phyloP scores from a whole-genome alignment of 1,139 yeast species.

The Kazachstania sp. region DNA sequence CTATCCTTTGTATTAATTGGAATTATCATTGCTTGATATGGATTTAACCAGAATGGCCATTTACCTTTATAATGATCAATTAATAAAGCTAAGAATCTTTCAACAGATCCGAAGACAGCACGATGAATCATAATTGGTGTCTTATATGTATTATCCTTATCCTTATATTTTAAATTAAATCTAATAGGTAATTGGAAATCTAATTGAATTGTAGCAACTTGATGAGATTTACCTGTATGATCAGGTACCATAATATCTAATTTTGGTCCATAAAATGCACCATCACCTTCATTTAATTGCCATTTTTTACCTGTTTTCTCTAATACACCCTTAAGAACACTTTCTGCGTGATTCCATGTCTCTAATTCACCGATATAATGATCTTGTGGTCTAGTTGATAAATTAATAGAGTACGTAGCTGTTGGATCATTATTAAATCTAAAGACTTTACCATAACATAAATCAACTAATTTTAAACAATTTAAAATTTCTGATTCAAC shows the following conservation, averaged over 20 bases:
- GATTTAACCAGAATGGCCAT: slow-evolving; percentile 98
- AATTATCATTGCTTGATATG: slow-evolving; percentile 82
- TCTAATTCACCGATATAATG: slow-evolving; percentile 72
- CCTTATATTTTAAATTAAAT: slow-evolving; percentile 64
- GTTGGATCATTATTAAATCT: slow-evolving; percentile 41
- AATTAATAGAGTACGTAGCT: slow-evolving; percentile 54
- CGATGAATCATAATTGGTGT: slow-evolving; percentile 90
- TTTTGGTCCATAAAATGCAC: slow-evolving; percentile 97
- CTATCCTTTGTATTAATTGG: slow-evolving; percentile 66
- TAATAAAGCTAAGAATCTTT: slow-evolving; percentile 82
- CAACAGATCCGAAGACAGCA: slow-evolving; percentile 91
- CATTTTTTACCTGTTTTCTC: slow-evolving; percentile 54
- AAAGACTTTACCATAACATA: slow-evolving; percentile 63
- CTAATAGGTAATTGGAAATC: slow-evolving; percentile 91
- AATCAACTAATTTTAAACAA: slow-evolving; percentile 66
- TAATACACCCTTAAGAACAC: slow-evolving; percentile 56
- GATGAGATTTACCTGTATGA: slow-evolving; percentile 76
- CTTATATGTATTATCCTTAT: slow-evolving; percentile 40
- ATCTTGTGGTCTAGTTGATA: slow-evolving; percentile 79
- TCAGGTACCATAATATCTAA: slow-evolving; percentile 83
- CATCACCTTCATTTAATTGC: slow-evolving; percentile 83
- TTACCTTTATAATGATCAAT: slow-evolving; percentile 87
- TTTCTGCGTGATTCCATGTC: slow-evolving; percentile 84
- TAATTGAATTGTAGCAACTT: slow-evolving; percentile 90
- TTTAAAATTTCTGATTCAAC: slow-evolving; percentile 68